These are phyloP conservation scores for Neurospora intermedia DNA, from an alignment of 495 filamentous ascomycete species.

Conservation along the genomic window DNA sequence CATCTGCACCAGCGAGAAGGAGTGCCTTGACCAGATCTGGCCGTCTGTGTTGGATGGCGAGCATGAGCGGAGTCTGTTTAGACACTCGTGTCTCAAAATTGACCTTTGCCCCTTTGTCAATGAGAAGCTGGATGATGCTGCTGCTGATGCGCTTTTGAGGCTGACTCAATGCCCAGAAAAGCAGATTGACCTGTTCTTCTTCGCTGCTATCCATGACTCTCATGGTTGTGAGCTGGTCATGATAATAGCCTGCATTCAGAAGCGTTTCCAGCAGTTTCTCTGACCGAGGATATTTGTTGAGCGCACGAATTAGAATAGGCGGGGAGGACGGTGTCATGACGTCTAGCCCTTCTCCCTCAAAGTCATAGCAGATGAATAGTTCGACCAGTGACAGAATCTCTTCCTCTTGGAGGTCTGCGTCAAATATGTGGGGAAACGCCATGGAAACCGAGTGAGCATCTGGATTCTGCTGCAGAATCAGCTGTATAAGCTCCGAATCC, in stretches of 20 bases:
- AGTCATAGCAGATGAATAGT: constrained; percentile 31
- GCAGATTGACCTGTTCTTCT: constrained; percentile 32
- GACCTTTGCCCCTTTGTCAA: constrained; percentile 34
- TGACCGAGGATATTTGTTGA: constrained; percentile 35
- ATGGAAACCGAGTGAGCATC: constrained; percentile 26
- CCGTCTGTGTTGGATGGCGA: constrained; percentile 32
- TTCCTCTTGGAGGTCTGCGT: constrained; percentile 24
- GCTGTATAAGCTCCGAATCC: constrained; percentile 27
- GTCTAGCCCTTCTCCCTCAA: constrained; percentile 32
- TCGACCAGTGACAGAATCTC: constrained; percentile 26
- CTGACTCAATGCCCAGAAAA: constrained; percentile 38
- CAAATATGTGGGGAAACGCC: constrained; percentile 35
- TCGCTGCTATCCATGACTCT: constrained; percentile 27
- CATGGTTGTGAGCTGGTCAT: constrained; percentile 28
- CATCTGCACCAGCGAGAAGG: constrained; percentile 35
- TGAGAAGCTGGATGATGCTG: constrained; percentile 29
- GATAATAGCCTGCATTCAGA: constrained; percentile 36
- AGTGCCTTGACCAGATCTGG: constrained; percentile 33
- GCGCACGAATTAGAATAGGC: constrained; percentile 31
- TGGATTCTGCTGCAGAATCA: constrained; percentile 27
- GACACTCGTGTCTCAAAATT: constrained; percentile 34
- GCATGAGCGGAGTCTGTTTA: constrained; percentile 37
- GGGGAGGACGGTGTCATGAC: constrained; percentile 22
- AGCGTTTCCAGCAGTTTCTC: constrained; percentile 29
- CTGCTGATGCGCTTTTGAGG: constrained; percentile 41